Percentiles rank a stretch among this genome's conserved stretches.
These are phyloP conservation scores for Lanmaoa rubissima DNA, from an alignment of 768 basidiomycete species.

Conservation along the genomic window DNA sequence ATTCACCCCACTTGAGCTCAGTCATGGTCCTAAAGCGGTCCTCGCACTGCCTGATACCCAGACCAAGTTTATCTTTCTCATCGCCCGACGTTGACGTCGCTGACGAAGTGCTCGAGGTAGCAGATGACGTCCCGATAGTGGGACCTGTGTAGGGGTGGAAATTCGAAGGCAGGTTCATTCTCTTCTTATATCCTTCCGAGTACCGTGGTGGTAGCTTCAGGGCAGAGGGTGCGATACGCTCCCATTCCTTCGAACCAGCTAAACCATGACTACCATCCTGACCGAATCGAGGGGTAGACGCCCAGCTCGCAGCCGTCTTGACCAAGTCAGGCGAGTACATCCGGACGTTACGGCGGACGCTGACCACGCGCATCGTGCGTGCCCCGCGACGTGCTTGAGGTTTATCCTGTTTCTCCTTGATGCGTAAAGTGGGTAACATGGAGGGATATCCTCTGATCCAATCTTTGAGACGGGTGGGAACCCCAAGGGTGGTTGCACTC, in stretches of 20 bases:
- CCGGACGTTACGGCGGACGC: constrained; percentile 76
- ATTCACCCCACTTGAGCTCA: constrained; percentile 90
- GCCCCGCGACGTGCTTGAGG: constrained; percentile 74
- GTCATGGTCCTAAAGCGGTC: constrained; percentile 79
- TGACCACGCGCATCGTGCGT: constrained; percentile 71
- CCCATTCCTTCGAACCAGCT: constrained; percentile 71
- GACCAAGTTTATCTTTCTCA: constrained; percentile 30
- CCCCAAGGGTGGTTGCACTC: constrained; percentile 58
- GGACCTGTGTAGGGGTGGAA: constrained; percentile 51
- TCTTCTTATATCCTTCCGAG: constrained; percentile 72
- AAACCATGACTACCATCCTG: constrained; percentile 36
- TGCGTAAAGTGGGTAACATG: constrained; percentile 64
- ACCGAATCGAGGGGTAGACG: constrained; percentile 30
- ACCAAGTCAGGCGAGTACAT: constrained; percentile 89
- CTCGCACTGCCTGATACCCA: constrained; percentile 46
- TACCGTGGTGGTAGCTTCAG: constrained; percentile 65
- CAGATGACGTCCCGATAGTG: constrained; percentile 34
- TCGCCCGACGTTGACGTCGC: constrained; percentile 34
- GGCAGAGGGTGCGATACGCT: constrained; percentile 61
- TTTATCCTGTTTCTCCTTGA: constrained; percentile 45
- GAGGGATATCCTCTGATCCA: constrained; percentile 90
- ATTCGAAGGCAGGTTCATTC: constrained; percentile 63
- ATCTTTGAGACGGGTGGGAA: constrained; percentile 84
- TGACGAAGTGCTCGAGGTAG: constrained; percentile 42
- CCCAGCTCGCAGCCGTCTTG: constrained; percentile 56